Base-by-base conservation (phyloP, 352 stramenopile genomes). In the Phytophthora syringae region DNA sequence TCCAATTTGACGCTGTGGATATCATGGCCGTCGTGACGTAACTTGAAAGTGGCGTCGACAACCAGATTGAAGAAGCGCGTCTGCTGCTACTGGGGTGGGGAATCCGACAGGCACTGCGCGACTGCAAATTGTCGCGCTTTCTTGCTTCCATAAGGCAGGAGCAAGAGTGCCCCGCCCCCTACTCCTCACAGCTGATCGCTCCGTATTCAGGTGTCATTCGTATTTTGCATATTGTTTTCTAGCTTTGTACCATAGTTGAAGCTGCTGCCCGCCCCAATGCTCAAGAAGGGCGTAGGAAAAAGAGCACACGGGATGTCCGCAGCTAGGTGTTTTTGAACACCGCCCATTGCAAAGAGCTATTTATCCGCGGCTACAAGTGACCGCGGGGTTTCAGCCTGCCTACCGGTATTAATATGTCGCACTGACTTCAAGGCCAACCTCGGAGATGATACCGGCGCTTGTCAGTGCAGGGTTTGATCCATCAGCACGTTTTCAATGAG, bases 311-410 rank as follows among this genome's bases (percentile, higher is more conserved):
- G 58, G 44, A 53, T 40, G 50, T 32, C 51, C 51, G 64, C 60
- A 81, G 76, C 59, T 78, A 89, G 87, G 87, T 95, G 85, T 92
- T 95, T 93, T 67, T 95, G 42, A 95, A 93, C 87, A 94, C 87
- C 87, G 69, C 87, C 84, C 85, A 77, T 22, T 56, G 25, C 43
- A 30, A 72, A 68, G 51, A 76, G 69, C 79, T 39, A 68, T 32
- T 36, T n/a, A 44, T 67, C 36, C 13, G 20, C 37, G 21, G 51
- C 42, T 10, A 32, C 27, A 32, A 32, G 27, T n/a, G n/a, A n/a
- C n/a, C n/a, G n/a, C n/a, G n/a, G n/a, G n/a, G n/a, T n/a, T n/a
- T n/a, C n/a, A n/a, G n/a, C n/a, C n/a, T n/a, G n/a, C n/a, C n/a
- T n/a, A n/a, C n/a, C n/a, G n/a, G n/a, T n/a, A n/a, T n/a, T n/a